A percentile compares a stretch with the other conserved stretches of the same genome.
These are phyloP conservation scores for Selaginella tamariscina DNA, from an alignment of 75 land plant species.

Conservation along the genomic window DNA sequence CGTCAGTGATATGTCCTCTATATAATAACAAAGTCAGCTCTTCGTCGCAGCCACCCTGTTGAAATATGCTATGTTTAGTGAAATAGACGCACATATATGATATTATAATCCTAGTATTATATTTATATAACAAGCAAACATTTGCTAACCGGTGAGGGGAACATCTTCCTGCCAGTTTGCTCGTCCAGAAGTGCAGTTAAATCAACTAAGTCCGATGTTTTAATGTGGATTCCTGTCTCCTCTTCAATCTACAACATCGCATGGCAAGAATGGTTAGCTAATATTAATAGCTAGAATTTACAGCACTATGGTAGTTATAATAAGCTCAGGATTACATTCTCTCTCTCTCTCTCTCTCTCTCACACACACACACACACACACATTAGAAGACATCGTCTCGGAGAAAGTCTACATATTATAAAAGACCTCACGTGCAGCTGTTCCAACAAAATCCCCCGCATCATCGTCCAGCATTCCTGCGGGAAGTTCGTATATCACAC, in stretches of 20 bases:
- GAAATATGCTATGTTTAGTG: background rate
- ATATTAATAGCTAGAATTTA: too few species aligned
- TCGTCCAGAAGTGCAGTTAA: constrained; percentile 74
- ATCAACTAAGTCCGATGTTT: constrained; percentile 56
- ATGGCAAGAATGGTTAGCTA: too few species aligned
- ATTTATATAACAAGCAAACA: constrained; percentile 4
- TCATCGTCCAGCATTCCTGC: constrained; percentile 97
- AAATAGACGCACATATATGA: background rate
- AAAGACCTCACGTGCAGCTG: constrained; percentile 86
- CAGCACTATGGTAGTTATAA: too few species aligned
- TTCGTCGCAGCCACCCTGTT: constrained; percentile 94
- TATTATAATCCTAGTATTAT: background rate
- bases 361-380: too few species aligned
- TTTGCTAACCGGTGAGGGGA: constrained; percentile 73
- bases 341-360: too few species aligned
- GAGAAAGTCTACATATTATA: background rate
- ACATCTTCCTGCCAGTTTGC: constrained; percentile 68
- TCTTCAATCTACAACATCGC: constrained; percentile 70
- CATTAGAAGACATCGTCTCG: background rate
- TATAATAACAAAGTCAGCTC: constrained; percentile 61
- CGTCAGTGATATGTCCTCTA: constrained; percentile 38
- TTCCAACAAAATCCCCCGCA: constrained; percentile 74
- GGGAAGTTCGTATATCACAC: constrained; percentile 66
- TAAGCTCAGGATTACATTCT: too few species aligned
- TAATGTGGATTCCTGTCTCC: constrained; percentile 73